Percentiles rank a stretch among this genome's conserved stretches.
Conservation (phyloP, 163 green algal species). For the Scenedesmus sp. region DNA sequence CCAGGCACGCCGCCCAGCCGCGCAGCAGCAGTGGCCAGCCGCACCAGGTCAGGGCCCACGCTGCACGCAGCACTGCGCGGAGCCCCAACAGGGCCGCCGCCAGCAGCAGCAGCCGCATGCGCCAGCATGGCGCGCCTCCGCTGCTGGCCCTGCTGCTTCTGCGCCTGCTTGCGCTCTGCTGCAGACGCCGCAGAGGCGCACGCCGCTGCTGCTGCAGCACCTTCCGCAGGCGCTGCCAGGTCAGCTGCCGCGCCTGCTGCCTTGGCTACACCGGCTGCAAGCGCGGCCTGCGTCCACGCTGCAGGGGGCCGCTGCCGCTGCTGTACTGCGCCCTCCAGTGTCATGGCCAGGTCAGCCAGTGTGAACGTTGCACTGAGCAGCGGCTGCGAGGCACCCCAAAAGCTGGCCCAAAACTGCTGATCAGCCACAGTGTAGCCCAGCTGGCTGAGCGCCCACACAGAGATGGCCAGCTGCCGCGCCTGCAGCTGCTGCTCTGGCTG, state of each 20-base stretch:
- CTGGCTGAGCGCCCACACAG: neutral
- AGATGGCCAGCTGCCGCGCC: neutral
- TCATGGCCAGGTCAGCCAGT: neutral
- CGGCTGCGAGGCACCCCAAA: neutral
- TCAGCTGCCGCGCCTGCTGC: neutral
- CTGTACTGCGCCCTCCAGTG: neutral
- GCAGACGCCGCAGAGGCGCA: neutral
- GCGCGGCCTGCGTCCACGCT: neutral
- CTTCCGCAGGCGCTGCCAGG: neutral
- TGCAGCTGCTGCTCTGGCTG: neutral
- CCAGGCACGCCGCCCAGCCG: constrained; percentile 16
- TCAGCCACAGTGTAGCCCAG: neutral
- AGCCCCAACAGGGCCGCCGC: neutral
- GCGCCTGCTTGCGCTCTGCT: neutral
- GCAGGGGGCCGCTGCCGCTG: neutral
- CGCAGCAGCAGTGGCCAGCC: constrained; percentile 9
- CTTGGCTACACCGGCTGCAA: neutral
- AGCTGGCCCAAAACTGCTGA: neutral
- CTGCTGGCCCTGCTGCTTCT: constrained; percentile 9
- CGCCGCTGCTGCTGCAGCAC: neutral
- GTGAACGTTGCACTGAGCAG: neutral
- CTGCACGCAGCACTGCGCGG: neutral
- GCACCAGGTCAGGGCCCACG: neutral
- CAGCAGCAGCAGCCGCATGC: neutral
- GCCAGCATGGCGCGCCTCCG: neutral